phyloP scores from a whole-genome alignment of 257 asterid genomes.

The Nicotiana otophora region DNA sequence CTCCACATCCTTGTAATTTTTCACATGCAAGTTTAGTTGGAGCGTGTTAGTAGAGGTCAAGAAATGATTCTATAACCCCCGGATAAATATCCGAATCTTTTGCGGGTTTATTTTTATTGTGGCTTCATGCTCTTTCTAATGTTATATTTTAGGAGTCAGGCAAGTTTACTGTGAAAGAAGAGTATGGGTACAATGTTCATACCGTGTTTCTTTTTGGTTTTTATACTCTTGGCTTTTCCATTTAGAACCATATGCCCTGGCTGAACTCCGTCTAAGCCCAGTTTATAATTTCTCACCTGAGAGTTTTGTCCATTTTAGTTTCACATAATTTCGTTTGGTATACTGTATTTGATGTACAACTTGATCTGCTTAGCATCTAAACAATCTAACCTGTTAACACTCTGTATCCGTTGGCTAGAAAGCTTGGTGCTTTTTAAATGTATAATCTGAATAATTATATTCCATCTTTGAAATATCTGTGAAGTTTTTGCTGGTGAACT shows the following conservation, averaged over 20 bases:
- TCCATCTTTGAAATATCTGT: background rate
- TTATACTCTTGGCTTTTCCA: background rate
- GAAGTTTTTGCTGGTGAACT: background rate
- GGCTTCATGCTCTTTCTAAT: background rate
- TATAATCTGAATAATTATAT: background rate
- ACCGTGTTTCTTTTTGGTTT: background rate
- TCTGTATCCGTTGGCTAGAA: background rate
- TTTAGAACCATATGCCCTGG: background rate
- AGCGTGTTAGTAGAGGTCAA: background rate
- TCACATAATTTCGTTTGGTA: background rate
- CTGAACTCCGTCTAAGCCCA: background rate
- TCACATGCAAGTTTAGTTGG: background rate
- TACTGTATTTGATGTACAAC: background rate
- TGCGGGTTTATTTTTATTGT: background rate
- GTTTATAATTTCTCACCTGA: background rate
- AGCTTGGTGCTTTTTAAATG: background rate
- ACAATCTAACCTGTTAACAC: background rate
- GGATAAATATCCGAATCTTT: background rate
- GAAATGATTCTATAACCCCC: background rate
- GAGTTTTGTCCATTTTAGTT: background rate
- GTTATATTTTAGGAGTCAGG: background rate
- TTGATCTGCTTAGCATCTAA: background rate
- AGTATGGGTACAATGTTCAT: background rate
- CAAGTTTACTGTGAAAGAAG: background rate
- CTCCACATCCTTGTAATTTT: background rate